These are phyloP conservation scores for Tylopilus vinaceipallidus DNA, from an alignment of 768 basidiomycete genomes.

Conservation along the genomic window DNA sequence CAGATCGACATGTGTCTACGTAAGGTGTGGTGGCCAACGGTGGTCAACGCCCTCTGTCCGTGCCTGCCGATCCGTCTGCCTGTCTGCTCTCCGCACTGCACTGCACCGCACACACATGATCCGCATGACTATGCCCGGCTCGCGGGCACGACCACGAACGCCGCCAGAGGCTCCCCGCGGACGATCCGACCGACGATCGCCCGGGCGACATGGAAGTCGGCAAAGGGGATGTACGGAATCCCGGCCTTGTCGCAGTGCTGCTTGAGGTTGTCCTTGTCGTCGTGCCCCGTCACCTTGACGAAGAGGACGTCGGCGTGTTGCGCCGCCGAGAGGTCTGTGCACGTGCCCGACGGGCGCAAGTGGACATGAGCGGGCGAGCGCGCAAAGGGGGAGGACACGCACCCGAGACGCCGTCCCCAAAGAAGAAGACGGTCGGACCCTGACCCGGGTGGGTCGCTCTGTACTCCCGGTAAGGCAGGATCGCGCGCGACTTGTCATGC, in stretches of 20 bases:
- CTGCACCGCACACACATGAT: too few species aligned
- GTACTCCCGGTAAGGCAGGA: slow-evolving; percentile 76
- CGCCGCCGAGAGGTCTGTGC: slow-evolving; percentile 88
- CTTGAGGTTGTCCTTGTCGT: too few species aligned
- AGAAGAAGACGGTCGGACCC: slow-evolving; percentile 86
- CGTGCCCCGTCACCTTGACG: slow-evolving; percentile 88
- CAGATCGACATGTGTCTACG: too few species aligned
- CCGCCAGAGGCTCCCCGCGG: too few species aligned
- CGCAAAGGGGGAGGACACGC: slow-evolving; percentile 19
- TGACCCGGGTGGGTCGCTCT: slow-evolving; percentile 15
- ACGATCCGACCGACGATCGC: slow-evolving; percentile 67
- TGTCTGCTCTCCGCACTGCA: too few species aligned
- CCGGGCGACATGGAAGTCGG: slow-evolving; percentile 64
- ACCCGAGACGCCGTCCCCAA: slow-evolving; percentile 97
- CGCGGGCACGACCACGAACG: too few species aligned
- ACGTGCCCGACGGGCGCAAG: too few species aligned
- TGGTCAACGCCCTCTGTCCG: too few species aligned
- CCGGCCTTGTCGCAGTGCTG: slow-evolving; percentile 76
- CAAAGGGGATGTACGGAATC: slow-evolving; percentile 79
- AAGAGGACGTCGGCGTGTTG: slow-evolving; percentile 92
- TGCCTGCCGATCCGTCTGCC: too few species aligned
- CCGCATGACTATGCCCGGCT: too few species aligned
- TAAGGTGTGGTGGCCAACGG: too few species aligned
- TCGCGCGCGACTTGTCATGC: slow-evolving; percentile 95
- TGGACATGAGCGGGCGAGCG: too few species aligned